These are phyloP conservation scores for Apostasia shenzhenica DNA, from an alignment of 106 monocot species.

Conservation along the genomic window DNA sequence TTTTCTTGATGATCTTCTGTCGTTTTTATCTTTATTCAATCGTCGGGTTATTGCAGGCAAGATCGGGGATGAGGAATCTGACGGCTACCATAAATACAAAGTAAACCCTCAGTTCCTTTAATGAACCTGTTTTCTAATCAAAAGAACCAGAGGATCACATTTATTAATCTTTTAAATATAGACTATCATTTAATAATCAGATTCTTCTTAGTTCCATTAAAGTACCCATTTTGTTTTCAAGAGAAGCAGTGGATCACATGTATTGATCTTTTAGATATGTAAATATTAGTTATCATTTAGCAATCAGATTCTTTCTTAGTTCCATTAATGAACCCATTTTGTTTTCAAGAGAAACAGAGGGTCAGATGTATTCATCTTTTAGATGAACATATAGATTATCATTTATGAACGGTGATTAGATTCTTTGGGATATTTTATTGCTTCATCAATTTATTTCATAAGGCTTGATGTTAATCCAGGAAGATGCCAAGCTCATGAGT, in stretches of 20 bases:
- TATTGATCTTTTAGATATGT: neutral
- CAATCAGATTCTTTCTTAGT: neutral
- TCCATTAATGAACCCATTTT: too few relatives aligned
- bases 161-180: neutral
- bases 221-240: neutral
- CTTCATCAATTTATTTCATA: neutral
- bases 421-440: neutral
- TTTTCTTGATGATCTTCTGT: too few relatives aligned
- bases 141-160: neutral
- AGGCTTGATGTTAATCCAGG: constrained; percentile 15
- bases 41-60: constrained; percentile 15
- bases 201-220: neutral
- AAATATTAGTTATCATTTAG: neutral
- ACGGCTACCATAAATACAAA: constrained; percentile 50
- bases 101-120: constrained; percentile 3
- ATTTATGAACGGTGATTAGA: too few relatives aligned
- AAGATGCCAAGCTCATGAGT: constrained; percentile 45
- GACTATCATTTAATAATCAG: neutral
- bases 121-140: neutral
- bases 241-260: neutral
- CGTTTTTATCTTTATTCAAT: too few relatives aligned
- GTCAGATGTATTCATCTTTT: neutral
- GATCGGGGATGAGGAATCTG: constrained; percentile 24
- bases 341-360: neutral
- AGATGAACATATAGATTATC: neutral